These are phyloP conservation scores for Inga oerstediana DNA, from an alignment of 306 rosid species.

Conservation along the genomic window DNA sequence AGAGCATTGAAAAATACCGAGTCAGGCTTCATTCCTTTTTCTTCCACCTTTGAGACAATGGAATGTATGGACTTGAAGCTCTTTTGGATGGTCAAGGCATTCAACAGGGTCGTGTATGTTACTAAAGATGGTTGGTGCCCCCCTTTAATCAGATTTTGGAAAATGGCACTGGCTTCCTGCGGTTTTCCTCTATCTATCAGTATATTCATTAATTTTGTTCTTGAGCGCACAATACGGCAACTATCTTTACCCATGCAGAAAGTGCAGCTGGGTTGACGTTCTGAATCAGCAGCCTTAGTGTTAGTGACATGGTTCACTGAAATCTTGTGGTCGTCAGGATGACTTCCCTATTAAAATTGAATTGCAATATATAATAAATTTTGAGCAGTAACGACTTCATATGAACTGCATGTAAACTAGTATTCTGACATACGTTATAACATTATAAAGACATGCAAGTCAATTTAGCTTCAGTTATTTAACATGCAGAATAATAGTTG, in stretches of 20 bases:
- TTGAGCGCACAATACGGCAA: constrained; percentile 54
- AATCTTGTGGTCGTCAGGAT: constrained; percentile 39
- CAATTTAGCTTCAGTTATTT: neutral
- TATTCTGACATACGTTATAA: neutral
- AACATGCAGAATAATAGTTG: neutral
- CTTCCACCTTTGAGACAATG: constrained; percentile 58
- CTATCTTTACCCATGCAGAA: constrained; percentile 50
- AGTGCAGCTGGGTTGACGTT: constrained; percentile 43
- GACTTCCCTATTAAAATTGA: constrained; percentile 43
- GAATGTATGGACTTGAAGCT: constrained; percentile 53
- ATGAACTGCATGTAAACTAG: constrained; percentile 14
- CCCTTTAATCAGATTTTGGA: constrained; percentile 53
- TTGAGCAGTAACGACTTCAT: constrained; percentile 19
- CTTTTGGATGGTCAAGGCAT: constrained; percentile 66
- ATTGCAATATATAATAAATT: constrained; percentile 22
- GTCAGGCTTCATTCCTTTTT: constrained; percentile 64
- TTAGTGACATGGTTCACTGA: constrained; percentile 30
- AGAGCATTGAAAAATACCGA: constrained; percentile 63
- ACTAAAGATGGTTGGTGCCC: constrained; percentile 69
- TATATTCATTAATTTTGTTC: constrained; percentile 62
- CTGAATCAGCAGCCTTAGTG: constrained; percentile 34
- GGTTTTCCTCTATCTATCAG: constrained; percentile 58
- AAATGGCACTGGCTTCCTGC: constrained; percentile 52
- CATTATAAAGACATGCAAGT: neutral
- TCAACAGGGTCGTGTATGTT: constrained; percentile 60